Base-by-base conservation (phyloP, 2,329 filamentous ascomycete genomes). In the Sporothrix dimorphospora region DNA sequence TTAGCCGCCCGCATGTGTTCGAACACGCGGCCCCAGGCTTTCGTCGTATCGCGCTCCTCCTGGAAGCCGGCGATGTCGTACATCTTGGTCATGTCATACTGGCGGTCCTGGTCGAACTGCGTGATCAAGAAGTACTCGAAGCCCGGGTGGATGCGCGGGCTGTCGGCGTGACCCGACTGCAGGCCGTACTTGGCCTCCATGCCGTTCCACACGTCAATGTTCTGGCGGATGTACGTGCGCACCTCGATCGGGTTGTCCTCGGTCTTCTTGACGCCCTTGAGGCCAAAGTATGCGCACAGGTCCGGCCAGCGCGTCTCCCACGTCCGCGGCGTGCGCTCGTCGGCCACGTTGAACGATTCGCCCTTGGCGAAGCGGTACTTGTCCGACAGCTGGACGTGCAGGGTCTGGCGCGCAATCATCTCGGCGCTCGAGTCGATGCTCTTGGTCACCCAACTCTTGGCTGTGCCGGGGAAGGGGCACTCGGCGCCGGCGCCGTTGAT, bases 51-150 rank as follows among this genome's bases (percentile, higher is more conserved):
- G 21, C 81, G 78, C 77, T 84, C 82, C 76, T 84, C 82, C 1
- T 69, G 75, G 75, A 84, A 82, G n/a, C 82, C 81, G 5, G 75
- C 73, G 7, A 78, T 80, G 27, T 76, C 78, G 75, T 84, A 82
- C 76, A 81, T 79, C 77, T 82, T 81, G 12, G 73, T 80, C 81
- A 84, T 82, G 74, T 85, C 82, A 73, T 81, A 82, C 55, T 84
- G 81, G 19, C 83, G 78, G 74, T 84, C 82, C 71, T 82, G 83
- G 73, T 84, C 81, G 72, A 84, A 83, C 69, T 79, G 77, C 11
- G 80, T 80, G 73, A 85, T 78, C 69, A 85, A 77, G 65, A 82
- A 82, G 72, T 82, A 79, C 75, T 84, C 82, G 61, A 83, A 83
- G 0, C 80, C 80, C 19, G 78, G 77, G 34, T 81, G 77, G 12